Percentiles rank a stretch among this genome's conserved stretches.
phyloP scores from a whole-genome alignment of 257 asterid species.

The Solanum chiquidenum region DNA sequence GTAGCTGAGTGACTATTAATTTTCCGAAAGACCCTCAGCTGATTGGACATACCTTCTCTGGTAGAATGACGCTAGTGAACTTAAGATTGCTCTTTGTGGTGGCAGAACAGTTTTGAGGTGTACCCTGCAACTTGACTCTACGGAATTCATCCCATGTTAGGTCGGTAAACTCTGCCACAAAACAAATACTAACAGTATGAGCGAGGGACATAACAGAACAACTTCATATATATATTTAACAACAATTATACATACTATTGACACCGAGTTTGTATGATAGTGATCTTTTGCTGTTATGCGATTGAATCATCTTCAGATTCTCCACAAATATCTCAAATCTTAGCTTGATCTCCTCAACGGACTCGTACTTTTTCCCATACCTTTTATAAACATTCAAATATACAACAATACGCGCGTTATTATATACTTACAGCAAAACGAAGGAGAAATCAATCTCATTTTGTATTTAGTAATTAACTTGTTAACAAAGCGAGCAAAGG shows the following conservation, averaged over 20 bases:
- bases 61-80: conserved; percentile 41
- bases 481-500: conserved; percentile 78
- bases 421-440: not conserved
- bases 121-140: conserved; percentile 48
- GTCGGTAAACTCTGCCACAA: conserved; percentile 62
- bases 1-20: no score
- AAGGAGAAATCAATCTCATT: not conserved
- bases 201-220: not conserved
- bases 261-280: conserved; percentile 70
- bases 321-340: conserved; percentile 60
- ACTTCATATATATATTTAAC: not conserved
- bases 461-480: conserved; percentile 17
- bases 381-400: conserved; percentile 19
- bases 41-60: conserved; percentile 42
- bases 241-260: conserved; percentile 29
- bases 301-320: conserved; percentile 55
- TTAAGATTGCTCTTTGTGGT: conserved; percentile 67
- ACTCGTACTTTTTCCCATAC: conserved; percentile 60
- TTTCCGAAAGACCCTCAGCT: no score
- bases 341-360: conserved; percentile 53
- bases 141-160: conserved; percentile 94
- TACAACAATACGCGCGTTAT: not conserved
- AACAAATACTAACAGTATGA: not conserved
- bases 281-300: conserved; percentile 56
- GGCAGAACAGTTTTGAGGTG: conserved; percentile 93